Evolutionary conservation across 1,139 yeast genomes (phyloP), one percentile per base, ranked within the genome.

Genomic region (Fermentozyma sake): DNA sequence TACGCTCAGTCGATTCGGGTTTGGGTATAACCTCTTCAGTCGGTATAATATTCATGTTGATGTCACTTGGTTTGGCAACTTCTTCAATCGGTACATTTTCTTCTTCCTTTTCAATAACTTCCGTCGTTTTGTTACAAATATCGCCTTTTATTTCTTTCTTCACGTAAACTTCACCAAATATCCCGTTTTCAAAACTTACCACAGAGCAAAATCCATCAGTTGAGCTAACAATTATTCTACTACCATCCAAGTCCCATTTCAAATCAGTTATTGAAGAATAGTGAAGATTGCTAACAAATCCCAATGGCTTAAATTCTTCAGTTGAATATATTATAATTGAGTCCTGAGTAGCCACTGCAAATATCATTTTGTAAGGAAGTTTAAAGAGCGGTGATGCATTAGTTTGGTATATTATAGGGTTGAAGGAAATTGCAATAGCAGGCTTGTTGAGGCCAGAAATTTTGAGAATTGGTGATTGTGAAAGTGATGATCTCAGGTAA

Each of bases 311-410:
- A 17, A 67, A 48, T 20, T 68, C 65, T 37, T 76, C 82, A 0
- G 97, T 89, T 39, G 86, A 94, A 53, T 86, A 93, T 2, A 93
- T 59, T 8, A 82, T 50, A 7, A 91, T 79, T n/a, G 91, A 71
- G 46, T 86, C 96, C 33, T 85, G 87, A 0, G 96, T 89, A 0
- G 96, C 97, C 16, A 93, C 81, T 0, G 97, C 98, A 59, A 84
- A 89, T 0, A 89, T 58, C 75, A 91, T 73, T 34, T 85, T 72
- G 47, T 91, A 87, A 0, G 84, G 81, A 22, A 86, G 56, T 4
- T 62, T 56, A 39, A 81, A 72, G 9, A 51, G 49, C 3, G 39
- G 30, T 9, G 24, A 15, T 9, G 20, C 29, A 3, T 12, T 37
- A 20, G 19, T 28, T 29, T 65, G 50, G 51, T 81, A 89, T 22